Evolutionary conservation across 495 filamentous ascomycete species (phyloP).

Genomic region (Beverwykella pulmonaria): DNA sequence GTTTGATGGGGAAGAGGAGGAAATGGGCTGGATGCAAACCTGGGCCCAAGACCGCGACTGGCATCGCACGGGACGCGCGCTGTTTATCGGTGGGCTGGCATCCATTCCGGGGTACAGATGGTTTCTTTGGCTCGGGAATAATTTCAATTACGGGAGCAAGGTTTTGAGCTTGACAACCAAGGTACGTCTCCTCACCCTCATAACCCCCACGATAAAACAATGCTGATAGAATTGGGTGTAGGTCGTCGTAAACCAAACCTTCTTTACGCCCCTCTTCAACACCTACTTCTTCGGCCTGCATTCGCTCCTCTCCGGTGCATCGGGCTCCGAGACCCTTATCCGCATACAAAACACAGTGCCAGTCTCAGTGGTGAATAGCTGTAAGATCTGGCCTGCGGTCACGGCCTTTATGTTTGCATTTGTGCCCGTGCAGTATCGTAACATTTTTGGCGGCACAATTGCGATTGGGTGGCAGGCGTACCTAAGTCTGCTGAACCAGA

Average conservation of each 20-base stretch:
- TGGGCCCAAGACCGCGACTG: conserved; percentile 11
- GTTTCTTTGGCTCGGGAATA: conserved; percentile 78
- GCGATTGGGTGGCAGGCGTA: conserved; percentile 94
- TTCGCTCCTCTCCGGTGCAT: conserved; percentile 61
- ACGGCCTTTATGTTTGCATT: conserved; percentile 87
- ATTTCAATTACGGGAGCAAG: conserved; percentile 80
- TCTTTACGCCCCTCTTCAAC: conserved; percentile 87
- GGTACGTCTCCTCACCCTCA: conserved; percentile 7
- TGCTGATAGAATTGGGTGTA: conserved; percentile 39
- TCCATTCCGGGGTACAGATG: conserved; percentile 81
- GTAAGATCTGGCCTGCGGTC: conserved; percentile 88
- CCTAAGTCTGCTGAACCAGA: conserved; percentile 77
- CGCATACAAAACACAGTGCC: conserved; percentile 77
- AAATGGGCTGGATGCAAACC: conserved; percentile 46
- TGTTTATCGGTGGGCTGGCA: conserved; percentile 70
- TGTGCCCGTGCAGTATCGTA: conserved; percentile 74
- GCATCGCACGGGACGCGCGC: conserved; percentile 65
- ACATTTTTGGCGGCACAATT: conserved; percentile 73
- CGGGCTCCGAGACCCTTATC: conserved; percentile 62
- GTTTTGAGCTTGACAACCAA: conserved; percentile 45
- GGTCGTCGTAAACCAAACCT: conserved; percentile 76
- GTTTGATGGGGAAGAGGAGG: conserved; percentile 10
- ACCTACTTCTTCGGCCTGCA: conserved; percentile 92
- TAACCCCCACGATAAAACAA: neutral
- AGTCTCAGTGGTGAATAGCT: conserved; percentile 71